A percentile compares a stretch with the other conserved stretches of the same genome.
phyloP scores from a whole-genome alignment of 2,329 filamentous ascomycete genomes.

The Fusarium transvaalense region DNA sequence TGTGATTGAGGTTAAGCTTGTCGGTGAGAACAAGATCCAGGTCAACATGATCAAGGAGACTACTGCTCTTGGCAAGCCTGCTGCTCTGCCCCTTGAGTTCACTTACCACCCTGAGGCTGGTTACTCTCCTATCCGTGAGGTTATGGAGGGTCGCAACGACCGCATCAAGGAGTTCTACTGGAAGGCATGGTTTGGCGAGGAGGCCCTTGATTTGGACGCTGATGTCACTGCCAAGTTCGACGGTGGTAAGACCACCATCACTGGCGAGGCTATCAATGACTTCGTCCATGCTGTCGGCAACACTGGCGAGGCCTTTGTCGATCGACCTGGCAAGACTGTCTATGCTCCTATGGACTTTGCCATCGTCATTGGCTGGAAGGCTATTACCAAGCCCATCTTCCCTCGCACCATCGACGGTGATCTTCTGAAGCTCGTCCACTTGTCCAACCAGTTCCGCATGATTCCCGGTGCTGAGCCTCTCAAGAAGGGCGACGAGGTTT shows the following conservation, averaged over 20 bases:
- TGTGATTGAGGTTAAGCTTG: conserved; percentile 86
- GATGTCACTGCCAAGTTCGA: conserved; percentile 90
- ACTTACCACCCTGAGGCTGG: conserved; percentile 95
- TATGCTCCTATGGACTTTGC: conserved; percentile 99
- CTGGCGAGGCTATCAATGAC: conserved; percentile 93
- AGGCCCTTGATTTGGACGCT: conserved; percentile 84
- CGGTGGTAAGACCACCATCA: conserved; percentile 88
- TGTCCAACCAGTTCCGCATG: conserved; percentile 99
- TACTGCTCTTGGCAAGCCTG: conserved; percentile 83
- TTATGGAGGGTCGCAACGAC: conserved; percentile 96
- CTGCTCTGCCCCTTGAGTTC: conserved; percentile 88
- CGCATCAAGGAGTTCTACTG: conserved; percentile 99
- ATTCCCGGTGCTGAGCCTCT: conserved; percentile 93
- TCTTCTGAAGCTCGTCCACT: conserved; percentile 92
- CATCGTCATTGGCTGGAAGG: conserved; percentile 98
- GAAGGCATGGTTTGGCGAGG: conserved; percentile 94
- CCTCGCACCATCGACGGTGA: conserved; percentile 96
- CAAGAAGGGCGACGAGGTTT: conserved; percentile 93
- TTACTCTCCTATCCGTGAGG: conserved; percentile 96
- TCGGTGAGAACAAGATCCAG: conserved; percentile 81
- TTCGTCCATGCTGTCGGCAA: conserved; percentile 99
- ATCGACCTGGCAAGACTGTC: conserved; percentile 92
- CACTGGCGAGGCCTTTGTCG: conserved; percentile 96
- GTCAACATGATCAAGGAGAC: conserved; percentile 95
- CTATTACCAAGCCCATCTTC: conserved; percentile 99